Evolutionary conservation across 2,329 filamentous ascomycete species (phyloP).

Genomic region (Emericellopsis atlantica): DNA sequence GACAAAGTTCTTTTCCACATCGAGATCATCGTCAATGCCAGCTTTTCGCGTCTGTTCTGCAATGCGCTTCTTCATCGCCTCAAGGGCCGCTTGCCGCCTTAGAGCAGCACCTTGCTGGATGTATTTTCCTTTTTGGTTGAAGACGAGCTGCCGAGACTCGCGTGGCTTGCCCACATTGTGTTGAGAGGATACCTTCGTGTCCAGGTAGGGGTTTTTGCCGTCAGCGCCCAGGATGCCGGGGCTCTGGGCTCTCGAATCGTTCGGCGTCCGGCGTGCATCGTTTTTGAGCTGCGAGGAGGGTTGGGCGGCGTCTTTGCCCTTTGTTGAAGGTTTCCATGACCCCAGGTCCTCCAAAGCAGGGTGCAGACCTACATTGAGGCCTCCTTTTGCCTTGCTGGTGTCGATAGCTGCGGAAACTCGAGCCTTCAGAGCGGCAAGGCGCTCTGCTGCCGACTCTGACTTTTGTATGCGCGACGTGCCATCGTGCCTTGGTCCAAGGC

Average conservation of each 20-base stretch:
- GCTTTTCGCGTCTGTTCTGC: slow-evolving; percentile 77
- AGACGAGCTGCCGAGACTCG: slow-evolving; percentile 64
- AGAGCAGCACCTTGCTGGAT: slow-evolving; percentile 87
- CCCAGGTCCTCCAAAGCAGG: slow-evolving; percentile 55
- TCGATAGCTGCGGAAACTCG: slow-evolving; percentile 66
- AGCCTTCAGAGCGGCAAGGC: slow-evolving; percentile 66
- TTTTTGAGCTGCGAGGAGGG: background rate
- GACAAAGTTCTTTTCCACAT: slow-evolving; percentile 80
- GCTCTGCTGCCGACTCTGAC: slow-evolving; percentile 45
- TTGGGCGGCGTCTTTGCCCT: slow-evolving; percentile 18
- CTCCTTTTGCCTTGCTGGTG: slow-evolving; percentile 46
- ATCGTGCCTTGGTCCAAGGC: slow-evolving; percentile 45
- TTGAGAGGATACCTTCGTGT: slow-evolving; percentile 53
- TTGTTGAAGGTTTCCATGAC: slow-evolving; percentile 27
- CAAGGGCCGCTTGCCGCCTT: slow-evolving; percentile 74
- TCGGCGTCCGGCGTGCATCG: background rate
- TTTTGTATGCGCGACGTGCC: slow-evolving; percentile 40
- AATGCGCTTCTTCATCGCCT: slow-evolving; percentile 90
- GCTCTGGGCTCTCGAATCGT: background rate
- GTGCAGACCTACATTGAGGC: slow-evolving; percentile 64
- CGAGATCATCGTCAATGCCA: slow-evolving; percentile 84
- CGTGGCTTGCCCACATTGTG: slow-evolving; percentile 45
- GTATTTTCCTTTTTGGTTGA: slow-evolving; percentile 95
- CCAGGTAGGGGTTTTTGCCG: slow-evolving; percentile 67
- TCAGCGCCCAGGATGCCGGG: background rate